Evolutionary conservation across 768 basidiomycete genomes (phyloP), one percentile per base, ranked within the genome.

Genomic region (Lactarius vividus): DNA sequence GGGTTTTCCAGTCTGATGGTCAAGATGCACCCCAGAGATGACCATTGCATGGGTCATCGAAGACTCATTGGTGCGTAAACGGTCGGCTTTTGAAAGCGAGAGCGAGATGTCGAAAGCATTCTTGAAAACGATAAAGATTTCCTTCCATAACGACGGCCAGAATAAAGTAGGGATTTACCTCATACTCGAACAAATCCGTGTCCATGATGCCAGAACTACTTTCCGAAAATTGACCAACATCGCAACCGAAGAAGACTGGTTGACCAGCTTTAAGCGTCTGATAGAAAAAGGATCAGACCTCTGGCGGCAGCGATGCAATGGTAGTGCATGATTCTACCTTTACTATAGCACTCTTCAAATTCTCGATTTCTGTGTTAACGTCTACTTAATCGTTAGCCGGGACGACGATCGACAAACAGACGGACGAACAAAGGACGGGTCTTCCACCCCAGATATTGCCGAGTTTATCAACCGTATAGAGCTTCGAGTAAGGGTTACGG

Each of bases 41-140:
- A 96, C 93, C 92, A 94, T 91, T 69, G 94, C 94, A 74, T 98
- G 96, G 1, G 95, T 98, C 95, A 97, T 96, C 37, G 88, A 75
- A 0, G 90, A 92, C 72, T 98, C 95, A 61, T 86, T 85, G 23
- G 88, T 87, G 72, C 87, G 84, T 42, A 98, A 81, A 15, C 96
- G 85, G 72, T 96, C 83, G 0, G 92, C 91, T 76, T 98, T 98
- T 71, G 84, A 87, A 72, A 97, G 81, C 8, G 85, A 85, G 40
- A 96, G 79, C 29, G 79, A 83, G 73, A 94, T 91, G 73, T 92
- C 85, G 73, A 96, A 96, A 0, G 95, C 90, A 72, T 83, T 85
- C 86, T 94, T 69, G 33, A 65, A 46, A 28, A 7, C 33, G 20
- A 37, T 11, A 39, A 39, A 20, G 8, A 35, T 46, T 57, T 46